Percentiles rank a stretch among this genome's conserved stretches.
Conservation (phyloP, 768 basidiomycete genomes). For the Suillus americanus region DNA sequence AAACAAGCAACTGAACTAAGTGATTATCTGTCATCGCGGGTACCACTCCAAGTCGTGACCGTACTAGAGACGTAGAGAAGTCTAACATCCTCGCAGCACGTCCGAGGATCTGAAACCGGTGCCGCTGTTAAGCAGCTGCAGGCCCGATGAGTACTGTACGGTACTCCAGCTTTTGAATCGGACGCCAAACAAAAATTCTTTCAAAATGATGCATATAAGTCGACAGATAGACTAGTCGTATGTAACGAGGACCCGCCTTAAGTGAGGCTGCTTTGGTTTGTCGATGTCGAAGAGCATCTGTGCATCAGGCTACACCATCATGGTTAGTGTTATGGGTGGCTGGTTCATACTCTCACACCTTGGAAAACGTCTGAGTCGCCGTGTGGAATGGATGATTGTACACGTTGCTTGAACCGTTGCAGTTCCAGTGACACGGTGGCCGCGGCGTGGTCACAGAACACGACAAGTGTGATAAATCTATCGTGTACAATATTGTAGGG, state of each 20-base stretch:
- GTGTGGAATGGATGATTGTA: background rate
- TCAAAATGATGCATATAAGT: background rate
- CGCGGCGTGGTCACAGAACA: too few relatives aligned
- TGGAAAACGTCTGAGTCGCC: background rate
- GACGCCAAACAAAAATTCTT: background rate
- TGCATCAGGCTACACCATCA: too few relatives aligned
- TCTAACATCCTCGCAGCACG: background rate
- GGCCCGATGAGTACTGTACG: background rate
- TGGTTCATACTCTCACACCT: background rate
- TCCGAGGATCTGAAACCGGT: background rate
- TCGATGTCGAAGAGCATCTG: background rate
- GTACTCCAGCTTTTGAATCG: background rate
- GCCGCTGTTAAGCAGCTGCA: background rate
- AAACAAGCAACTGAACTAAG: background rate
- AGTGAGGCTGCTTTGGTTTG: background rate
- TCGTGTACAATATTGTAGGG: background rate
- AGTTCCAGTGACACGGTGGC: background rate
- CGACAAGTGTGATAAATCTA: background rate
- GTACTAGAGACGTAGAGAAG: background rate
- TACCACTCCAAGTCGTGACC: background rate
- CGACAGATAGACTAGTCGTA: background rate
- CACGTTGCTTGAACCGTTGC: too few relatives aligned
- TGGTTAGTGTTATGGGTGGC: too few relatives aligned
- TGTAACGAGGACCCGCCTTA: background rate
- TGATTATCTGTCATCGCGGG: background rate